Percentiles rank a stretch among this genome's conserved stretches.
These are phyloP conservation scores for Gaultheria prostrata DNA, from an alignment of 148 eudicot species.

Conservation along the genomic window DNA sequence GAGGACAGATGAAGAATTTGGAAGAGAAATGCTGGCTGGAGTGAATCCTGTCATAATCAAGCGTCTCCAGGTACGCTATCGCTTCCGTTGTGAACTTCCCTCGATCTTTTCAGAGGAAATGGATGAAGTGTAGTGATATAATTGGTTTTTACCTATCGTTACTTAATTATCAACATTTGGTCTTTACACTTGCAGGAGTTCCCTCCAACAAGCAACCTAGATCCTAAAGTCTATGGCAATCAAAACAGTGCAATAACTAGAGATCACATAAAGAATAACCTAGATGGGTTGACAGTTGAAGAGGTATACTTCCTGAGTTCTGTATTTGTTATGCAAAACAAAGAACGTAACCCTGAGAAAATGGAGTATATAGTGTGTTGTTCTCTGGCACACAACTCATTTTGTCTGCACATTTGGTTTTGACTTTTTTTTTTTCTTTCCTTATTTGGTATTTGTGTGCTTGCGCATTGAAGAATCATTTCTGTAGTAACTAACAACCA, in stretches of 20 bases:
- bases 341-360: neutral
- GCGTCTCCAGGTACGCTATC: slow-evolving; percentile 45
- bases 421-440: neutral
- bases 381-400: neutral
- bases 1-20: slow-evolving; percentile 81
- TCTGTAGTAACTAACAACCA: neutral
- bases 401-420: neutral
- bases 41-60: slow-evolving; percentile 57
- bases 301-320: slow-evolving; percentile 39
- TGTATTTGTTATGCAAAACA: neutral
- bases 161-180: neutral
- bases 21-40: slow-evolving; percentile 80
- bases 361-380: neutral
- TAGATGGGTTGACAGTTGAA: slow-evolving; percentile 46
- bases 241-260: slow-evolving; percentile 62
- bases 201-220: slow-evolving; percentile 71
- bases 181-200: slow-evolving; percentile 34
- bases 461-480: neutral
- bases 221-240: slow-evolving; percentile 56
- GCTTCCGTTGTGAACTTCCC: neutral
- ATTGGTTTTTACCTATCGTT: neutral
- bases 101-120: neutral
- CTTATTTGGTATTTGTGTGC: neutral
- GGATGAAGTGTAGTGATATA: neutral
- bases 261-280: slow-evolving; percentile 48